Conservation (phyloP, 2,329 filamentous ascomycete genomes). For the Didymella lethalis region DNA sequence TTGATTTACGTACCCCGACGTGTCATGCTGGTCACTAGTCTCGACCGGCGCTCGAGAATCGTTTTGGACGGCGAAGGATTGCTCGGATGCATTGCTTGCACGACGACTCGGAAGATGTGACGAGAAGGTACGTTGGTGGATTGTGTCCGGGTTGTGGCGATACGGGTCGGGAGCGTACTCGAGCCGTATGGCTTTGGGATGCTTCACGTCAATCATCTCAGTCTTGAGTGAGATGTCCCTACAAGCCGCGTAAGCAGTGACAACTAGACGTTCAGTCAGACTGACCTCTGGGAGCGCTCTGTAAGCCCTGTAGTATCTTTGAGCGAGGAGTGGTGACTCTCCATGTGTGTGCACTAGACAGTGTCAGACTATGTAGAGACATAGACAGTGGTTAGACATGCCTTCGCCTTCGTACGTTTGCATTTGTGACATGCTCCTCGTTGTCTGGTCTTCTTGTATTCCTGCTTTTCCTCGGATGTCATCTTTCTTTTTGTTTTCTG, state of each 20-base stretch:
- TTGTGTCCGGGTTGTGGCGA: background rate
- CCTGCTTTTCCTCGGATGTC: conserved; percentile 33
- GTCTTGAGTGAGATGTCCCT: background rate
- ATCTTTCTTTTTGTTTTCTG: conserved; percentile 41
- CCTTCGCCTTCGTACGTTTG: conserved; percentile 38
- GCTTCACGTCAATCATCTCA: background rate
- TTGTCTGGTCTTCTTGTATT: conserved; percentile 39
- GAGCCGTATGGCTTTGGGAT: background rate
- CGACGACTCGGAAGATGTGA: background rate
- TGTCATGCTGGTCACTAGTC: background rate
- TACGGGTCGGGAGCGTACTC: background rate
- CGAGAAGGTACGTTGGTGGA: background rate
- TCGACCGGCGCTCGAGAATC: background rate
- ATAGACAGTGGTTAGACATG: conserved; percentile 4
- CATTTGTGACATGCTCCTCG: conserved; percentile 41
- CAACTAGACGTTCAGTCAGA: background rate
- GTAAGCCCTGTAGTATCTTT: background rate
- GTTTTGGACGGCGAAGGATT: background rate
- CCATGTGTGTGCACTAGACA: conserved; percentile 24
- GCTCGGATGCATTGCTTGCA: background rate
- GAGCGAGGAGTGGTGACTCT: background rate
- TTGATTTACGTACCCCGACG: conserved; percentile 7
- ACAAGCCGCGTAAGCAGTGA: background rate
- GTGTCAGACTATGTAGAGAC: background rate
- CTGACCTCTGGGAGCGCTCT: background rate